Base-by-base conservation (phyloP, 2,329 filamentous ascomycete species). In the Scorias spongiosa region DNA sequence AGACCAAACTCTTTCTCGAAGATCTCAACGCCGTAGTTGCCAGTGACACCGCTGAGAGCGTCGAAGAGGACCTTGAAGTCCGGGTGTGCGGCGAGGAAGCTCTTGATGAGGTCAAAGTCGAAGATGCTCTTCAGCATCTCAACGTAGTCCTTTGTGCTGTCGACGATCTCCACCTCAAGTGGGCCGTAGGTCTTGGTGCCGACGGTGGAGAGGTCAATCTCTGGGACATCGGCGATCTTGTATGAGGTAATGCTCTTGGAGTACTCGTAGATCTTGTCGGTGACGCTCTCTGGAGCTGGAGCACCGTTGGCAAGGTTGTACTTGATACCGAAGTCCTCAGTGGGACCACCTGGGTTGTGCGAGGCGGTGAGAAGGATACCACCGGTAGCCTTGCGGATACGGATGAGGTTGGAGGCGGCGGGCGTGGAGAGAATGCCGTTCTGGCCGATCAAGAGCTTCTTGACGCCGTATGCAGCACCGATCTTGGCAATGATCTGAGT, bases 11-110 rank as follows among this genome's bases (percentile, higher is more conserved):
- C 89, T 60, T 86, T 76, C 66, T 93, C 81, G 62, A 98, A 96
- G 63, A 98, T 95, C 57, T 86, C 87, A 54, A 83, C 81, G 55
- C 88, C 91, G 61, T 98, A 98, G 26, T 86, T 85, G 37, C 91
- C 91, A 43, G 91, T 98, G 54, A 98, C 91, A 65, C 91, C 91
- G 63, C 83, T 81, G 46, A 98, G 79, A 48, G 81, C 91, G 59
- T 98, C 91, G 56, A 98, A 98, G 49, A 98, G 79, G 41, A 98
- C 79, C 71, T 93, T 94, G 76, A 96, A 98, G 66, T 93, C 84
- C 39, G 80, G 72, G 70, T 96, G 84, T 47, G 78, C 69, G 56
- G 77, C 73, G 64, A 98, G 84, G 75, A 96, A 98, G 56, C 80
- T 80, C 72, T 86, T 89, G 74, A 98, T 98, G 52, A 94, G 72